phyloP scores from a whole-genome alignment of 2,329 filamentous ascomycete species.

The Lomentospora prolificans region DNA sequence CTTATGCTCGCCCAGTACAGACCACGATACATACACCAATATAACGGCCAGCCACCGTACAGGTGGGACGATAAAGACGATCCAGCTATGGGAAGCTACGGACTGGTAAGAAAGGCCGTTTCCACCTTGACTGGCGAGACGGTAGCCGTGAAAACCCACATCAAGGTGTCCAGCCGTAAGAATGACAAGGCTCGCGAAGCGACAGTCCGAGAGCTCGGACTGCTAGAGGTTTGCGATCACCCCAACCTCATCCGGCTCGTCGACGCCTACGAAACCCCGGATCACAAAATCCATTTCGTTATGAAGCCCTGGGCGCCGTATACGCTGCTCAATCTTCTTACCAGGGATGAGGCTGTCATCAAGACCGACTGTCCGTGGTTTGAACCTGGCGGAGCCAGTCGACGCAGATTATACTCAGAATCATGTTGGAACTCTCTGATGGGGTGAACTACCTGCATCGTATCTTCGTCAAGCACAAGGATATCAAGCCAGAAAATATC shows the following conservation, averaged over 20 bases:
- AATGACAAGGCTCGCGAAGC: constrained; percentile 7
- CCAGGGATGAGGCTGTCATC: background rate
- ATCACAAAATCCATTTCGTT: constrained; percentile 7
- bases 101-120: no score
- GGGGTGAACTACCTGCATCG: constrained; percentile 9
- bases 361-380: background rate
- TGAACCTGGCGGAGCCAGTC: background rate
- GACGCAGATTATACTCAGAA: background rate
- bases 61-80: no score
- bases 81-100: no score
- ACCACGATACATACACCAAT: no score
- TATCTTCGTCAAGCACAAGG: constrained; percentile 12
- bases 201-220: constrained; percentile 10
- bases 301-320: constrained; percentile 12
- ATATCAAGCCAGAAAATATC: constrained; percentile 13
- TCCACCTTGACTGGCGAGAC: no score
- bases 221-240: constrained; percentile 10
- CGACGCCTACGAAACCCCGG: constrained; percentile 6
- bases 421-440: constrained; percentile 9
- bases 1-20: no score
- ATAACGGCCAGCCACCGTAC: no score
- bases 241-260: constrained; percentile 10
- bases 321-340: constrained; percentile 8
- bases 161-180: no score
- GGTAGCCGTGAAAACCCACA: no score